phyloP scores from a whole-genome alignment of 305 asterid genomes.

The Striga hermonthica region DNA sequence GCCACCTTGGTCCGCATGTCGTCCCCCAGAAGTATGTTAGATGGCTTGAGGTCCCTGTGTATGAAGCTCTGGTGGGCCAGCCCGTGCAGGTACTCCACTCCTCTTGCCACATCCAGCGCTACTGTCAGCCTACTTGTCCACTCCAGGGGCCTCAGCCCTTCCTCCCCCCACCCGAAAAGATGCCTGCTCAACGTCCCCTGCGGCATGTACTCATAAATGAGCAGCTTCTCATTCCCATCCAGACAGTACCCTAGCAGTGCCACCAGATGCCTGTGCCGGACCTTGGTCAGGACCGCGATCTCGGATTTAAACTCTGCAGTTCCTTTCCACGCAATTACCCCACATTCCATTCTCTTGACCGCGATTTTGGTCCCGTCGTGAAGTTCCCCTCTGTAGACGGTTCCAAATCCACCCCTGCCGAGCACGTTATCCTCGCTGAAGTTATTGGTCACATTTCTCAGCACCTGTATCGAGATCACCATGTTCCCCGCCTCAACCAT shows the following conservation, averaged over 20 bases:
- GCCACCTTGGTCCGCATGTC: constrained; percentile 96
- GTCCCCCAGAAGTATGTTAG: constrained; percentile 84
- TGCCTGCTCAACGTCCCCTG: constrained; percentile 82
- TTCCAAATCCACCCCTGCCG: constrained; percentile 90
- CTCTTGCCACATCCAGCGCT: constrained; percentile 87
- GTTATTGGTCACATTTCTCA: constrained; percentile 70
- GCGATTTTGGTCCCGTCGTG: constrained; percentile 97
- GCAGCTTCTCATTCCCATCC: constrained; percentile 86
- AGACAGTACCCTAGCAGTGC: constrained; percentile 92
- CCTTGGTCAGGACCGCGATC: constrained; percentile 86
- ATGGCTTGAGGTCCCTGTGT: constrained; percentile 91
- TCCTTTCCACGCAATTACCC: constrained; percentile 78
- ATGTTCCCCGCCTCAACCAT: constrained; percentile 92
- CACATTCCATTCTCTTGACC: constrained; percentile 91
- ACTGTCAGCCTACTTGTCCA: constrained; percentile 77
- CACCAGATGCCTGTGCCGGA: constrained; percentile 85
- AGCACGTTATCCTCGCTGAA: constrained; percentile 68
- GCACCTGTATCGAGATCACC: constrained; percentile 86
- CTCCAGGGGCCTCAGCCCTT: constrained; percentile 73
- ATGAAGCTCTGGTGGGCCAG: constrained; percentile 95
- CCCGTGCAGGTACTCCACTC: constrained; percentile 90
- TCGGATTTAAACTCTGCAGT: constrained; percentile 77
- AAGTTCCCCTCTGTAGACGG: constrained; percentile 83
- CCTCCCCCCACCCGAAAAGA: constrained; percentile 71
- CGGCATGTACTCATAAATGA: constrained; percentile 87